Evolutionary conservation across 805 yeast species (phyloP).

Genomic region (Cyberlindnera misumaiensis): DNA sequence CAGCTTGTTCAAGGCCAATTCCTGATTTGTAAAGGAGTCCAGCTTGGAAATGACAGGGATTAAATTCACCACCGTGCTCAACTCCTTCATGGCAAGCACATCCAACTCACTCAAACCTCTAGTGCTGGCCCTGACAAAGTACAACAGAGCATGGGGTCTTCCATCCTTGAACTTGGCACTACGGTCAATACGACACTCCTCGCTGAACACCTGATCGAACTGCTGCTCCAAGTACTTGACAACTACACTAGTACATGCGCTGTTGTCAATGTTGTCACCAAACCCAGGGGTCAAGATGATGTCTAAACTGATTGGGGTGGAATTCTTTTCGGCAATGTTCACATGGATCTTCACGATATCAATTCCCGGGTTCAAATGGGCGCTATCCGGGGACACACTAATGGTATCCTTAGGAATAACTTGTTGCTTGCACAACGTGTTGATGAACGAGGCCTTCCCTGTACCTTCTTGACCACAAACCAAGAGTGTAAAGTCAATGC

Average conservation of each 20-base stretch:
- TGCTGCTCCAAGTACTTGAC: slow-evolving; percentile 60
- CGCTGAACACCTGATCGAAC: slow-evolving; percentile 64
- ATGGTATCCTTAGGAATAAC: slow-evolving; percentile 27
- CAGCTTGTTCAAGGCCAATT: slow-evolving; percentile 46
- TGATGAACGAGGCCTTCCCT: slow-evolving; percentile 70
- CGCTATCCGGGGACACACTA: slow-evolving; percentile 24
- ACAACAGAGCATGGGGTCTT: slow-evolving; percentile 71
- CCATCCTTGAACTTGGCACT: slow-evolving; percentile 66
- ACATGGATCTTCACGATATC: slow-evolving; percentile 44
- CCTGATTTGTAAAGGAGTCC: slow-evolving; percentile 67
- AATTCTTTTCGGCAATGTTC: slow-evolving; percentile 51
- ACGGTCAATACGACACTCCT: slow-evolving; percentile 69
- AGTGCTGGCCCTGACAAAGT: slow-evolving; percentile 66
- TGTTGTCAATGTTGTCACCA: slow-evolving; percentile 70
- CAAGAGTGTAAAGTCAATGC: slow-evolving; percentile 58
- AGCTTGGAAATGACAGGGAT: slow-evolving; percentile 80
- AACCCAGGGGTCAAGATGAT: slow-evolving; percentile 71
- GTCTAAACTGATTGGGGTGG: slow-evolving; percentile 45
- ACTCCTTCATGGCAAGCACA: slow-evolving; percentile 57
- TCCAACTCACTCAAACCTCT: slow-evolving; percentile 70
- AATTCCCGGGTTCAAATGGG: slow-evolving; percentile 30
- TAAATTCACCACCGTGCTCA: slow-evolving; percentile 70
- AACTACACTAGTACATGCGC: slow-evolving; percentile 40
- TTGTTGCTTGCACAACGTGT: slow-evolving; percentile 52
- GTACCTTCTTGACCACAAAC: slow-evolving; percentile 68